A percentile compares a stretch with the other conserved stretches of the same genome.
Conservation (phyloP, 192 early-diverging fungal species). For the Coemansia umbellata region DNA sequence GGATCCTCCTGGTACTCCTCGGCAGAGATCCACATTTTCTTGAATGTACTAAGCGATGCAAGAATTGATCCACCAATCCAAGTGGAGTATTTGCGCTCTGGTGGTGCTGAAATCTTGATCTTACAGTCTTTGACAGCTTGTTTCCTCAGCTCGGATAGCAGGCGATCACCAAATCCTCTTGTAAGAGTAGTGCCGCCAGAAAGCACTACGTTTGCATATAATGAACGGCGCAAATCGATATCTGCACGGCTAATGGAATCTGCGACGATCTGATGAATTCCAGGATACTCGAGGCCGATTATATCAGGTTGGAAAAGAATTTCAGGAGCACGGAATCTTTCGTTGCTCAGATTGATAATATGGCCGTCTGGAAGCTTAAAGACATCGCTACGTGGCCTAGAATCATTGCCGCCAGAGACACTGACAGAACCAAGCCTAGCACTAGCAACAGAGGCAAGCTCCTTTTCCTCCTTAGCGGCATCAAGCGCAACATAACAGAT, state of each 20-base stretch:
- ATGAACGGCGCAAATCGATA: constrained; percentile 84
- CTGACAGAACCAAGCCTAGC: constrained; percentile 55
- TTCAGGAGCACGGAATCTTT: constrained; percentile 93
- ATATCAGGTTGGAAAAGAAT: constrained; percentile 94
- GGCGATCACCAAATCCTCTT: constrained; percentile 88
- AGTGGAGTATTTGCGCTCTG: constrained; percentile 96
- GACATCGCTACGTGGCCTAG: constrained; percentile 36
- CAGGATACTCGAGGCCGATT: constrained; percentile 88
- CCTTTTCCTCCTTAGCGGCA: constrained; percentile 93
- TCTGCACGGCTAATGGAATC: constrained; percentile 93
- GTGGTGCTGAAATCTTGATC: constrained; percentile 96
- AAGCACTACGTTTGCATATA: constrained; percentile 89
- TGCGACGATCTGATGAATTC: constrained; percentile 89
- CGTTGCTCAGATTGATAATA: constrained; percentile 67
- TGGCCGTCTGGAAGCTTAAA: constrained; percentile 45
- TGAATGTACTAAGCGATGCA: constrained; percentile 95
- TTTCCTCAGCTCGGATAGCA: constrained; percentile 87
- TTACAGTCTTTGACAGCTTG: constrained; percentile 90
- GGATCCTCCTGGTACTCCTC: constrained; percentile 98
- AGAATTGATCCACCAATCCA: constrained; percentile 98
- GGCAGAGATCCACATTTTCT: constrained; percentile 99
- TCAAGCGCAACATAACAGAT: constrained; percentile 88
- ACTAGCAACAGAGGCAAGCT: constrained; percentile 68
- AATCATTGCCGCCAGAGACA: constrained; percentile 69
- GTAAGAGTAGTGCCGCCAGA: constrained; percentile 96